Base-by-base conservation (phyloP, 1,284 basidiomycete genomes). In the Exobasidium cylindrosporum region DNA sequence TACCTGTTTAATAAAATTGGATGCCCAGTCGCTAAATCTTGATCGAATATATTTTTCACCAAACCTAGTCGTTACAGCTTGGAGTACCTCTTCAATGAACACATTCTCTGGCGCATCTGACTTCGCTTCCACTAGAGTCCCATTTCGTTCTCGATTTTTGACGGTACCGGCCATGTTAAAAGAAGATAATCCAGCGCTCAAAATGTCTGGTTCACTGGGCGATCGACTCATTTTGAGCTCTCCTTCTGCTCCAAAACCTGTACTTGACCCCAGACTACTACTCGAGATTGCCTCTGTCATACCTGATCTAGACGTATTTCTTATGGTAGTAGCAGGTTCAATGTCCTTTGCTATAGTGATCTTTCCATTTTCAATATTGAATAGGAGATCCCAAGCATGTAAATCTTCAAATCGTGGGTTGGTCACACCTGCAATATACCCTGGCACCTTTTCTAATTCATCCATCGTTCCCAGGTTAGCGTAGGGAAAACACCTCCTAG, bases 381-480 rank as follows among this genome's bases (percentile, higher is more conserved):
- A 90, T 43, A 97, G 83, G 1, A 98, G 83, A 80, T 98, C 94
- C 95, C 95, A 98, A 17, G 86, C 84, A 0, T 87, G 87, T 0
- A 89, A 86, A 6, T 89, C 85, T 73, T 94, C 91, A 78, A 97
- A 97, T 31, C 95, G 91, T 0, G 94, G 94, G 76, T 98, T 97
- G 2, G 91, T 95, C 1, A 97, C 93, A 2, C 94, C 94, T 4
- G 93, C 94, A 60, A 98, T 92, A 79, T 89, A 98, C 11, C 90
- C 92, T 3, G 89, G 87, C 54, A 91, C 87, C 47, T 87, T 86
- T 81, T 94, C 89, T 84, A 95, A 89, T 69, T 94, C 89, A 70
- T 95, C 92, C 58, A 91, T 83, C 62, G 90, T 91, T 23, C 87
- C 88, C 62, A 97, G 82, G 75, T 92, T 94, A 13, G 92, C 90